Percentiles rank a stretch among this genome's conserved stretches.
Evolutionary conservation across 768 basidiomycete species (phyloP).

Genomic region (Tylopilus plumbeoviolaceoides): DNA sequence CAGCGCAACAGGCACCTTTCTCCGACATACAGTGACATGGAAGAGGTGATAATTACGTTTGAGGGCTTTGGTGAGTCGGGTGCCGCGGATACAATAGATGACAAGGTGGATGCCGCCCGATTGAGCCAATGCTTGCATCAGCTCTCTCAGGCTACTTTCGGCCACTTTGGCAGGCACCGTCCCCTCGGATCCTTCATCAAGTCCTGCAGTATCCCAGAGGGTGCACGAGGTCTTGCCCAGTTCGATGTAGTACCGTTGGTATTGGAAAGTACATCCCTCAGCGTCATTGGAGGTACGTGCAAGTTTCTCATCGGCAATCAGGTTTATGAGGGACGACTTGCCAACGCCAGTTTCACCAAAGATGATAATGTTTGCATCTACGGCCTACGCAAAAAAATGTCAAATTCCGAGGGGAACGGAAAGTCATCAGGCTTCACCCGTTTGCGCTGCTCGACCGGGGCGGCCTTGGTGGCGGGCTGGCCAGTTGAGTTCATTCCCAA

Average conservation of each 20-base stretch:
- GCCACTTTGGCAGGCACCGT: background rate
- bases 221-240: background rate
- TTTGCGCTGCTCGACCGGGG: background rate
- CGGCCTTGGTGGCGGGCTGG: too few species aligned
- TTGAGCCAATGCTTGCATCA: background rate
- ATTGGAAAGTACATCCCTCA: background rate
- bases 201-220: background rate
- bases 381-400: background rate
- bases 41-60: background rate
- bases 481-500: too few species aligned
- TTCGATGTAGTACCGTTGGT: background rate
- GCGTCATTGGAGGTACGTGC: background rate
- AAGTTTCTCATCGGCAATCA: background rate
- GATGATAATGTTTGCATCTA: background rate
- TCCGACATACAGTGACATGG: background rate
- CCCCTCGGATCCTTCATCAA: background rate
- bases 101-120: background rate
- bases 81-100: background rate
- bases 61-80: background rate
- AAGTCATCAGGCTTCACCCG: too few species aligned
- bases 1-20: background rate
- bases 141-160: background rate
- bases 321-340: background rate
- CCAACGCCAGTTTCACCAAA: background rate
- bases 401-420: background rate